These are phyloP conservation scores for Hyparrhenia diplandra DNA, from an alignment of 176 grass and related monocot species.

Conservation along the genomic window DNA sequence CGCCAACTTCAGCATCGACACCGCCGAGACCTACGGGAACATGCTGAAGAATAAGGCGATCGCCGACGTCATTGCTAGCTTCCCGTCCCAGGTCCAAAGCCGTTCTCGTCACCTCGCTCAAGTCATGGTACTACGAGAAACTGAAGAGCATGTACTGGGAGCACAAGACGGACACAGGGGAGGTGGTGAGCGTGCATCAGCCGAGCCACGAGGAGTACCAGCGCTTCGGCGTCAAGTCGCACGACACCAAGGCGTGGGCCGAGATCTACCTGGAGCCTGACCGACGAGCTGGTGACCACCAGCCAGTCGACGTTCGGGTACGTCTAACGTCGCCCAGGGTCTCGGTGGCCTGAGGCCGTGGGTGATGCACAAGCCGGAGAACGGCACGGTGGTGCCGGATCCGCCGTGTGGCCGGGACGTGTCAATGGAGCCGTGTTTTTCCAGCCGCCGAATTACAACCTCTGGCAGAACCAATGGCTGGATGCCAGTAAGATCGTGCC, in stretches of 20 bases:
- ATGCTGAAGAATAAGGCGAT: slow-evolving; percentile 15
- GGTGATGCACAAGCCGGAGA: slow-evolving; percentile 33
- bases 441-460: slow-evolving; percentile 14
- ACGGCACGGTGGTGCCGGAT: neutral
- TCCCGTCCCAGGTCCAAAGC: neutral
- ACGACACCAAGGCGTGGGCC: slow-evolving; percentile 61
- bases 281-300: slow-evolving; percentile 47
- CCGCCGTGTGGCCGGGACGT: slow-evolving; percentile 24
- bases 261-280: slow-evolving; percentile 74
- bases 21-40: too few relatives aligned
- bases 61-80: too few relatives aligned
- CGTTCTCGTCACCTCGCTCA: slow-evolving; percentile 45
- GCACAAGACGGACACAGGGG: slow-evolving; percentile 36
- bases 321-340: slow-evolving; percentile 56
- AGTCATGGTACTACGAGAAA: slow-evolving; percentile 37
- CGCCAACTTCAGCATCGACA: too few relatives aligned
- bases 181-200: slow-evolving; percentile 55
- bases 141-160: slow-evolving; percentile 68
- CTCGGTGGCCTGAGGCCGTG: slow-evolving; percentile 48
- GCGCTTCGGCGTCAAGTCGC: slow-evolving; percentile 16
- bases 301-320: slow-evolving; percentile 65
- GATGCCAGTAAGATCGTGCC: too few relatives aligned
- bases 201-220: slow-evolving; percentile 66
- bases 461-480: too few relatives aligned
- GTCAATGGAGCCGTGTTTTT: slow-evolving; percentile 68